Evolutionary conservation across 2,329 filamentous ascomycete species (phyloP).

Genomic region (Cercospora zeina): DNA sequence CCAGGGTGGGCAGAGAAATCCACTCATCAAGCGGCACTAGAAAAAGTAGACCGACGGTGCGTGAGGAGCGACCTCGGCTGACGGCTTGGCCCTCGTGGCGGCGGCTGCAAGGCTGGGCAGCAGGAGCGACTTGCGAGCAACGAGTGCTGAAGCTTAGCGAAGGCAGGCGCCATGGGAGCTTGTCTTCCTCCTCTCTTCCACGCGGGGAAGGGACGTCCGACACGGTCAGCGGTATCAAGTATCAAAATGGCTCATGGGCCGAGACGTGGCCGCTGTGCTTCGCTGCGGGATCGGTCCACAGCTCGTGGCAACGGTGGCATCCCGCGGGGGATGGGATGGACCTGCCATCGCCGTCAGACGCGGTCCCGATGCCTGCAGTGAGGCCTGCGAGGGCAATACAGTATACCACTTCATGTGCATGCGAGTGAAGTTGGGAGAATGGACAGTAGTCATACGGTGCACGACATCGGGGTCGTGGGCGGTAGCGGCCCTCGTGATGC

Average conservation of each 20-base stretch:
- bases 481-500: not conserved
- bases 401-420: not conserved
- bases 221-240: not conserved
- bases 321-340: not conserved
- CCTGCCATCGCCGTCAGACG: not conserved
- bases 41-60: not conserved
- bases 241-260: not conserved
- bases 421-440: not conserved
- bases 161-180: not conserved
- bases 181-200: not conserved
- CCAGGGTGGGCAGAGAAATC: not conserved
- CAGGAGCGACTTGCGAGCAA: not conserved
- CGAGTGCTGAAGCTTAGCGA: not conserved
- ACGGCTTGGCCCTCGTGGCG: conserved; percentile 11
- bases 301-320: not conserved
- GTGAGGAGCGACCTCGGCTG: conserved; percentile 4
- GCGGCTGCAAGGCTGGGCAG: too few relatives aligned
- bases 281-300: not conserved
- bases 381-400: not conserved
- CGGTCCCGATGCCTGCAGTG: not conserved
- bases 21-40: not conserved
- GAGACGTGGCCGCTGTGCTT: not conserved
- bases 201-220: too few relatives aligned
- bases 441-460: not conserved
- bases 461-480: not conserved